Percentiles rank a stretch among this genome's conserved stretches.
These are phyloP conservation scores for Monascus ruber DNA, from an alignment of 2,329 filamentous ascomycete species.

Conservation along the genomic window DNA sequence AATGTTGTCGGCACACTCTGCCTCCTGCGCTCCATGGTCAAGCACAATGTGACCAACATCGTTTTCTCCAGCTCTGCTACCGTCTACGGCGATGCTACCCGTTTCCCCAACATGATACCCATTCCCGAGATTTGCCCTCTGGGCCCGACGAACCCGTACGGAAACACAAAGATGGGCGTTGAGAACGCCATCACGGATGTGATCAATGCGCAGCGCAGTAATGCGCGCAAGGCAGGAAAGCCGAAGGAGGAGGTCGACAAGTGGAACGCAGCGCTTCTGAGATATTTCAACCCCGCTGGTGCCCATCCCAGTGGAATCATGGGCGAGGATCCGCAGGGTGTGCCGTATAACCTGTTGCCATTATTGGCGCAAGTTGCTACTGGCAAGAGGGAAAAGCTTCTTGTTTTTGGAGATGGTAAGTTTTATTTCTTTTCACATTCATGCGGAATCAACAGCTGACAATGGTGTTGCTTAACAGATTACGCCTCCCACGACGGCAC, in stretches of 20 bases:
- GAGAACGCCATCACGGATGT: constrained; percentile 88
- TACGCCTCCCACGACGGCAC: constrained; percentile 50
- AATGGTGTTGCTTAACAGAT: constrained; percentile 42
- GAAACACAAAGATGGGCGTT: constrained; percentile 87
- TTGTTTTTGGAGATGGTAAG: constrained; percentile 88
- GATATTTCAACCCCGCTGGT: constrained; percentile 97
- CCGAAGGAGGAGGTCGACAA: constrained; percentile 53
- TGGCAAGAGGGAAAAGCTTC: constrained; percentile 82
- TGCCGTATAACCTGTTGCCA: constrained; percentile 91
- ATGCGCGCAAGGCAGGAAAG: constrained; percentile 68
- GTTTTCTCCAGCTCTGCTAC: constrained; percentile 98
- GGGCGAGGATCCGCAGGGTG: constrained; percentile 93
- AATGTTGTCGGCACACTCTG: constrained; percentile 89
- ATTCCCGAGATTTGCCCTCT: constrained; percentile 96
- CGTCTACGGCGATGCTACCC: constrained; percentile 94
- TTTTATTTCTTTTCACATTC: constrained; percentile 2
- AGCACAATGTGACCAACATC: constrained; percentile 87
- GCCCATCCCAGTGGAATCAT: constrained; percentile 92
- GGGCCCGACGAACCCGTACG: constrained; percentile 94
- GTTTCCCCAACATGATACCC: constrained; percentile 95
- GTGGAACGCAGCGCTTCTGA: constrained; percentile 86
- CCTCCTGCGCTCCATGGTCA: constrained; percentile 76
- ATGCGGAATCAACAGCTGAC: background rate
- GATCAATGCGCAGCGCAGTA: constrained; percentile 75
- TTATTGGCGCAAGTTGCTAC: constrained; percentile 92